These are phyloP conservation scores for Hortaea sp. DNA, from an alignment of 2,329 filamentous ascomycete genomes.

Conservation along the genomic window DNA sequence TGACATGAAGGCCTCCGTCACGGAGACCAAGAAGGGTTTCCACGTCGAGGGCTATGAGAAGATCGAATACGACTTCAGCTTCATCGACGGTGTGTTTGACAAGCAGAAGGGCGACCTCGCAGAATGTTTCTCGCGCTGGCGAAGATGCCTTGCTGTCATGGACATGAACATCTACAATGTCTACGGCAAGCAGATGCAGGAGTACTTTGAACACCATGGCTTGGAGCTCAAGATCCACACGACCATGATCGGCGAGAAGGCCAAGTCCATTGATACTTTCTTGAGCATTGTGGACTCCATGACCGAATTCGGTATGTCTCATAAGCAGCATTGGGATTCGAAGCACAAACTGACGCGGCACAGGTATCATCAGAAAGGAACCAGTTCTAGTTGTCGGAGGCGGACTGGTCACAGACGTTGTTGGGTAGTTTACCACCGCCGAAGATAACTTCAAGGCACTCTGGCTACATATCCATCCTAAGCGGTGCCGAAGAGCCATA, in stretches of 20 bases:
- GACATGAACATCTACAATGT: slow-evolving; percentile 61
- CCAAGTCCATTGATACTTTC: slow-evolving; percentile 62
- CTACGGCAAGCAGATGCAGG: slow-evolving; percentile 56
- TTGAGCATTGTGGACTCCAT: slow-evolving; percentile 62
- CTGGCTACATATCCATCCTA: slow-evolving; percentile 32
- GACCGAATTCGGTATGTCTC: slow-evolving; percentile 56
- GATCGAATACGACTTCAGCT: slow-evolving; percentile 66
- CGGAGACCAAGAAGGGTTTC: slow-evolving; percentile 55
- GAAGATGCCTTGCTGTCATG: slow-evolving; percentile 57
- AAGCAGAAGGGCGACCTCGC: slow-evolving; percentile 50
- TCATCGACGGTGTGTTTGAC: slow-evolving; percentile 60
- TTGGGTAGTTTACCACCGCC: slow-evolving; percentile 46
- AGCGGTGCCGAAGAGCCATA: slow-evolving; percentile 7
- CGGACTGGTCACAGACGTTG: slow-evolving; percentile 63
- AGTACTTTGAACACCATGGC: slow-evolving; percentile 56
- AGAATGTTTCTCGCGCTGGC: slow-evolving; percentile 55
- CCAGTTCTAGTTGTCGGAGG: slow-evolving; percentile 58
- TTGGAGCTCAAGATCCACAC: slow-evolving; percentile 57
- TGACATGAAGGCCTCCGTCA: slow-evolving; percentile 56
- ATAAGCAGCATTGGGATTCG: slow-evolving; percentile 24
- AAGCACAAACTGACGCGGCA: slow-evolving; percentile 4
- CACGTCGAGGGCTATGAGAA: slow-evolving; percentile 65
- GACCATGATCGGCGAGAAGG: slow-evolving; percentile 66
- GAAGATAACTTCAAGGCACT: slow-evolving; percentile 40
- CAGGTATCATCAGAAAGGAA: slow-evolving; percentile 35